Conservation (phyloP, 345 rosid species). For the Eucalyptus fibrosa region DNA sequence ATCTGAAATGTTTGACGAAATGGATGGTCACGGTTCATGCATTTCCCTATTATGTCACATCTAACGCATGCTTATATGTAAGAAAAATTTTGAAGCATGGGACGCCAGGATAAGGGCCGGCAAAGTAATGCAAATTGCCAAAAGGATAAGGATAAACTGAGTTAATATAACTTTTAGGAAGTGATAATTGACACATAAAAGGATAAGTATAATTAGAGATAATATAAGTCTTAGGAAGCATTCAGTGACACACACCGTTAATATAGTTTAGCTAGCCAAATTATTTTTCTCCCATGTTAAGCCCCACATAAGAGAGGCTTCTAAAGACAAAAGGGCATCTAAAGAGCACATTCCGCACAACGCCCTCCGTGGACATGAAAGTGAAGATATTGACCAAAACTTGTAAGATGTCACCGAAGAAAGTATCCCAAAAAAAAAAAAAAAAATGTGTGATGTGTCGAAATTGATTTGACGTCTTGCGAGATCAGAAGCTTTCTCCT, state of each 20-base stretch:
- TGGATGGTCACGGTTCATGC: neutral
- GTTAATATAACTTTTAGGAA: neutral
- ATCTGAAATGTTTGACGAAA: neutral
- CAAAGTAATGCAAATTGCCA: neutral
- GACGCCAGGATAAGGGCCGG: neutral
- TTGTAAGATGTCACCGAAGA: neutral
- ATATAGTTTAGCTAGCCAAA: neutral
- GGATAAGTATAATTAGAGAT: neutral
- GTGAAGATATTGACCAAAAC: neutral
- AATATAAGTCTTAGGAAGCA: neutral
- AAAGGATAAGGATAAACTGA: neutral
- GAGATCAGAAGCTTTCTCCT: neutral
- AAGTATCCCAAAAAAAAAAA: neutral
- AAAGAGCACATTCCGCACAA: neutral
- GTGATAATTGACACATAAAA: neutral
- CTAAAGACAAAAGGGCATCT: neutral
- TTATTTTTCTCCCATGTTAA: neutral
- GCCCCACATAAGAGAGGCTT: neutral
- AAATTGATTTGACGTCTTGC: neutral
- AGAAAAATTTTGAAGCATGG: neutral
- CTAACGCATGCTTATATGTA: neutral
- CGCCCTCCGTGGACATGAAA: neutral
- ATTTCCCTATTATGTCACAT: neutral
- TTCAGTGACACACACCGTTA: neutral
- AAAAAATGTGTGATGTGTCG: neutral